Evolutionary conservation across 176 grass and related monocot species (phyloP), one percentile per base, ranked within the genome.

Genomic region (Typha latifolia): DNA sequence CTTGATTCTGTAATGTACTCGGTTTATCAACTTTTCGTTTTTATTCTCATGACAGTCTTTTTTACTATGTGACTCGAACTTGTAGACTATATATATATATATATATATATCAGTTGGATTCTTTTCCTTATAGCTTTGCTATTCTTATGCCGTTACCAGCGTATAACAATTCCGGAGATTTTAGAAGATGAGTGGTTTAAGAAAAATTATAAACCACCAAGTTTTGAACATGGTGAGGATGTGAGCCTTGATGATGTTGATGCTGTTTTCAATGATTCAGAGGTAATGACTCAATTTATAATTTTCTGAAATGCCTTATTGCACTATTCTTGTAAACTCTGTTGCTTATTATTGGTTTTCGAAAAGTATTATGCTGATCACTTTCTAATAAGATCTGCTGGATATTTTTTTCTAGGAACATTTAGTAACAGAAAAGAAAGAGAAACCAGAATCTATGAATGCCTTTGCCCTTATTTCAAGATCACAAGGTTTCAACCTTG

Each of bases 391-490:
- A 1, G 10, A 47, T 76, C 66, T 15, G 16, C 18, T 21, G 16
- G 53, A 59, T 59, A 0, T 48, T 47, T 85, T 85, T 26, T 63
- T 68, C 4, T 77, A 99, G 94, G 94, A 87, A 70, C 70, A 92
- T 72, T 84, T 99, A 73, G 94, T 99, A 70, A 81, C 89, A 0
- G 94, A 90, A 70, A 93, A 49, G 64, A 99, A 68, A 82, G 89
- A 93, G 48, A 99, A 81, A 62, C 94, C 94, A 52, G 85, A 99
- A 43, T 93, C 86, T 15, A 87, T 99, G 84, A 99, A 99, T 99
- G 94, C 94, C 31, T 99, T 99, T 82, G 94, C 89, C 72, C 89
- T 99, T 78, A 99, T 99, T 75, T 87, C 94, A 63, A 90, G 94
- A 75, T 99, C 94, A 49, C 89, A 93, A 74, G 94, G 94, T 51